Base-by-base conservation (phyloP, 305 asterid species). In the Fraxinus paxiana region DNA sequence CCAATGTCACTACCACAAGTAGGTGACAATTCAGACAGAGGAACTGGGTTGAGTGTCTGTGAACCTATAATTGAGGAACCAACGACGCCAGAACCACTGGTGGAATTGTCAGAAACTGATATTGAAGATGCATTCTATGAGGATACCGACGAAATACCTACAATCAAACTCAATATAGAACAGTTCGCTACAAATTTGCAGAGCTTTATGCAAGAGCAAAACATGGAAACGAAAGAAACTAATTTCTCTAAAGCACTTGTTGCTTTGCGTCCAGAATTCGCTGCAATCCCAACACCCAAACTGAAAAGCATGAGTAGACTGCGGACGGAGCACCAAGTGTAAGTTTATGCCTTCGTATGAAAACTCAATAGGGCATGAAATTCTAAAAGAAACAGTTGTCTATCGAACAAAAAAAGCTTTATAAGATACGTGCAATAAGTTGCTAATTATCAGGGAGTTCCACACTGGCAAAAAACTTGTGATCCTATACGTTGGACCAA, bases 291-390 rank as follows among this genome's bases (percentile, higher is more conserved):
- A 77, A 80, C 86, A 65, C 96, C 98, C 71, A 94, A 90, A 81
- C 91, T 94, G 74, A 96, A 96, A 88, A 87, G 90, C 56, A 81
- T 87, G 73, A 94, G 92, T 84, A 93, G 98, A 54, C 86, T 94
- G 79, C 87, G 98, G 82, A 94, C 98, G n/a, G 99, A 94, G 86
- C 99, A 96, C 86, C 97, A 85, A 89, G 98, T 96, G 99, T 94
- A 88, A 90, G 95, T 85, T 79, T 31, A 72, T 80, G 76, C 59
- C 38, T 46, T 78, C 78, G n/a, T 63, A 12, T 71, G 59, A 76
- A 69, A 72, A 54, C 4, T 18, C 77, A 24, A 73, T 41, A 75
- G 31, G 38, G 80, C 38, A 24, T 15, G 56, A 17, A 71, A 76
- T 69, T 24, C 38, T 41, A 54, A 71, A 46, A 33, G 15, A 43